Conservation (phyloP, 2,329 filamentous ascomycete species). For the Pseudopithomyces chartarum region DNA sequence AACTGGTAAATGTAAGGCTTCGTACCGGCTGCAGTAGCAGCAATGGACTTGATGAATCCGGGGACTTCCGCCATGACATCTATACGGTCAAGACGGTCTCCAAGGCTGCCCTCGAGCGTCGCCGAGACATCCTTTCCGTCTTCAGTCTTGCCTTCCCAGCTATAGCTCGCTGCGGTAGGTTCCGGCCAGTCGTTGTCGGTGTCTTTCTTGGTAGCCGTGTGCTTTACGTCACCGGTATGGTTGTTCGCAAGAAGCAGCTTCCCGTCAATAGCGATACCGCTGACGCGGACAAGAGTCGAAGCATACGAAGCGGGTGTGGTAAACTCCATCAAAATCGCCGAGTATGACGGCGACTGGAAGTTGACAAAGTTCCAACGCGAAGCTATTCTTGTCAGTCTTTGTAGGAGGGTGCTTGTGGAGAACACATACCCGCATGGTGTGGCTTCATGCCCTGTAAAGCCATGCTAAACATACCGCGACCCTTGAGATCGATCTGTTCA, state of each 20-base stretch:
- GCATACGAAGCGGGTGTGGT: conserved; percentile 94
- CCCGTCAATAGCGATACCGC: conserved; percentile 79
- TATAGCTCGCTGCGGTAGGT: conserved; percentile 74
- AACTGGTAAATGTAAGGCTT: conserved; percentile 99
- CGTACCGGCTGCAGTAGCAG: conserved; percentile 84
- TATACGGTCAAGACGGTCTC: conserved; percentile 75
- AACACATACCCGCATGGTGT: conserved; percentile 76
- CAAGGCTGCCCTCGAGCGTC: conserved; percentile 70
- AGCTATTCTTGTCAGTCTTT: conserved; percentile 51
- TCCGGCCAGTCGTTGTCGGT: conserved; percentile 85
- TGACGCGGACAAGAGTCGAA: conserved; percentile 79
- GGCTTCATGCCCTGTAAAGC: conserved; percentile 99
- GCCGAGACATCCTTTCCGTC: conserved; percentile 76
- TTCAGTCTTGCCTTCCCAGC: conserved; percentile 78
- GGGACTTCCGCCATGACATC: conserved; percentile 98
- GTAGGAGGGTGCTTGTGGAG: background rate
- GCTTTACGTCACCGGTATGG: conserved; percentile 66
- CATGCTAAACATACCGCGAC: conserved; percentile 78
- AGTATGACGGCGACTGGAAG: conserved; percentile 86
- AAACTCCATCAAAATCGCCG: conserved; percentile 93
- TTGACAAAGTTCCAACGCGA: conserved; percentile 91
- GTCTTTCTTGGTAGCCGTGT: conserved; percentile 74
- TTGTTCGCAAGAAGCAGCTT: conserved; percentile 77
- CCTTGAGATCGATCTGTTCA: conserved; percentile 80
- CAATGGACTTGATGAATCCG: conserved; percentile 92